Evolutionary conservation across 352 stramenopile species (phyloP).

Genomic region (Pythium brachiatum): DNA sequence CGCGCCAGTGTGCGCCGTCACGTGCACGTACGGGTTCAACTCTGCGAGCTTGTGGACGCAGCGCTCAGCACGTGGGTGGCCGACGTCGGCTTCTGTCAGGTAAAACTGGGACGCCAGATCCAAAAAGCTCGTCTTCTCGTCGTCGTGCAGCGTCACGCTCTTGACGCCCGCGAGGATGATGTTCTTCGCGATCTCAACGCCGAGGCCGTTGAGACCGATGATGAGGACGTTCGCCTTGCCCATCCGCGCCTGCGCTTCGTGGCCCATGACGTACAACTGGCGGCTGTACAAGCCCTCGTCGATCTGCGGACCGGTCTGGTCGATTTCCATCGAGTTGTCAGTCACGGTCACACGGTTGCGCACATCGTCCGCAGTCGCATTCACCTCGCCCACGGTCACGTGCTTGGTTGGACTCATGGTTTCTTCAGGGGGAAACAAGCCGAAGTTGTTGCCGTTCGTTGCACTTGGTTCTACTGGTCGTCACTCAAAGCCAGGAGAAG

Average conservation of each 20-base stretch:
- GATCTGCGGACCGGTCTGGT: constrained; percentile 52
- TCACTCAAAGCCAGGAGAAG: background rate
- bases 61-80: constrained; percentile 78
- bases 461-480: background rate
- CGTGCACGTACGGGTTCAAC: constrained; percentile 97
- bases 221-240: constrained; percentile 94
- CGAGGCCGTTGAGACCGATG: constrained; percentile 93
- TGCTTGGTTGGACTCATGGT: constrained; percentile 56
- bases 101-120: constrained; percentile 98
- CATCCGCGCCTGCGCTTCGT: constrained; percentile 98
- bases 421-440: background rate
- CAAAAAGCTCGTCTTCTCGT: constrained; percentile 69
- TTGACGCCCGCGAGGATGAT: constrained; percentile 96
- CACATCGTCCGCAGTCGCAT: constrained; percentile 70
- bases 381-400: constrained; percentile 69
- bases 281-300: constrained; percentile 89
- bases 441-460: constrained; percentile 4
- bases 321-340: constrained; percentile 67
- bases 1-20: constrained; percentile 58
- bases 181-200: constrained; percentile 98
- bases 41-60: constrained; percentile 91
- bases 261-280: constrained; percentile 99
- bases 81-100: constrained; percentile 86
- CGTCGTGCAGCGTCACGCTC: constrained; percentile 95
- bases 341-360: constrained; percentile 68